Base-by-base conservation (phyloP, 495 filamentous ascomycete genomes). In the Filosporella fistucella region DNA sequence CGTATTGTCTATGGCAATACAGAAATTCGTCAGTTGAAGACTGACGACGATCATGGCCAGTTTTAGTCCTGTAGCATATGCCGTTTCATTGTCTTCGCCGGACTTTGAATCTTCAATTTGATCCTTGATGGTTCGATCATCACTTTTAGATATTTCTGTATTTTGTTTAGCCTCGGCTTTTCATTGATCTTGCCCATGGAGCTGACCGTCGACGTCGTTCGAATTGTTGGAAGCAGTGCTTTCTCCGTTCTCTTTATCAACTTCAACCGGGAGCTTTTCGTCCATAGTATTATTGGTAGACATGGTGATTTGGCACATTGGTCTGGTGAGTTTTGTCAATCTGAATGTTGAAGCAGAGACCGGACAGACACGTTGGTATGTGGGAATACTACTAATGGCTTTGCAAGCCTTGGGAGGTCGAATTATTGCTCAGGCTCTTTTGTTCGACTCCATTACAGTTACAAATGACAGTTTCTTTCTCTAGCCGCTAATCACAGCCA, bases 1-100 rank as follows among this genome's bases (percentile, higher is more conserved):
- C 45, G 76, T 79, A 56, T 76, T 69, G 56, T 80, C 80, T 26
- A 84, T 69, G 9, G 80, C 80, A 24, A 77, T 73, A 42, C 81
- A 70, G 67, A 84, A 82, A 23, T 77, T 62, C 36, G 68, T 55
- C 7, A 74, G 55, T 51, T 67, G 72, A 22, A 76, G 66, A 14
- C 70, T 68, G 21, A 65, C 41, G 52, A 75, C 69, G 41, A 76
- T 64, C 13, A 74, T 65, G 30, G 58, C 38, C 4, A 76, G 66
- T 45, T 60, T 68, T 29, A 63, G 30, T 28, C 71, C 72, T 4
- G 56, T 52, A 10, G 74, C 72, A 56, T 75, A 75, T 30, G 28
- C 28, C 28, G 28, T 30, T 30, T 18, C 28, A n/a, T 8, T n/a
- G 8, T 30, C 28, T 30, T 30, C 28, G 28, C 28, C 28, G n/a